Percentiles rank a stretch among this genome's conserved stretches.
phyloP scores from a whole-genome alignment of 2,329 filamentous ascomycete genomes.

The Monilinia fructigena region DNA sequence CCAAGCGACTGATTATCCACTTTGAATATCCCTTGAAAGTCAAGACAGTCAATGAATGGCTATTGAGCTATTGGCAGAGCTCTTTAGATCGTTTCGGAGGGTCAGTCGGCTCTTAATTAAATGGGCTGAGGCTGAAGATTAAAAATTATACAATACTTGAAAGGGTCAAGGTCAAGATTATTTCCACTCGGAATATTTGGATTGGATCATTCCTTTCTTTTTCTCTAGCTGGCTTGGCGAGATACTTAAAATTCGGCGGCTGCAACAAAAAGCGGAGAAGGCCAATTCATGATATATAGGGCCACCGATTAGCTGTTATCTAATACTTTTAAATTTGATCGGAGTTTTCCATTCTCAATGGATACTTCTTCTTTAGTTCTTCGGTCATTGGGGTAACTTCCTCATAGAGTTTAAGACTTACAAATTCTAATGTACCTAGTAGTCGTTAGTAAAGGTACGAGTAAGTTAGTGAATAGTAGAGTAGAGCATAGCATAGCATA shows the following conservation, averaged over 20 bases:
- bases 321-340: slow-evolving; percentile 8
- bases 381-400: background rate
- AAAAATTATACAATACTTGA: background rate
- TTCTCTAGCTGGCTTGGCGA: slow-evolving; percentile 11
- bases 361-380: background rate
- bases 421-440: background rate
- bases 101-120: background rate
- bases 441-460: too few species aligned
- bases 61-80: background rate
- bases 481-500: too few species aligned
- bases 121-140: background rate
- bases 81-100: background rate
- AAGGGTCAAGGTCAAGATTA: background rate
- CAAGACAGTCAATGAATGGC: background rate
- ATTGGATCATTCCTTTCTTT: slow-evolving; percentile 10
- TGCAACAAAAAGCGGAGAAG: slow-evolving; percentile 13
- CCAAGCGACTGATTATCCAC: slow-evolving; percentile 14
- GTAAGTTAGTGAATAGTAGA: too few species aligned
- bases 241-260: slow-evolving; percentile 7
- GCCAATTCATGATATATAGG: slow-evolving; percentile 7
- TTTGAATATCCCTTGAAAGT: background rate
- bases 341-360: background rate
- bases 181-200: background rate
- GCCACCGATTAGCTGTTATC: slow-evolving; percentile 5
- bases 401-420: background rate